Conservation (phyloP, 345 rosid genomes). For the Ceriops zippeliana region DNA sequence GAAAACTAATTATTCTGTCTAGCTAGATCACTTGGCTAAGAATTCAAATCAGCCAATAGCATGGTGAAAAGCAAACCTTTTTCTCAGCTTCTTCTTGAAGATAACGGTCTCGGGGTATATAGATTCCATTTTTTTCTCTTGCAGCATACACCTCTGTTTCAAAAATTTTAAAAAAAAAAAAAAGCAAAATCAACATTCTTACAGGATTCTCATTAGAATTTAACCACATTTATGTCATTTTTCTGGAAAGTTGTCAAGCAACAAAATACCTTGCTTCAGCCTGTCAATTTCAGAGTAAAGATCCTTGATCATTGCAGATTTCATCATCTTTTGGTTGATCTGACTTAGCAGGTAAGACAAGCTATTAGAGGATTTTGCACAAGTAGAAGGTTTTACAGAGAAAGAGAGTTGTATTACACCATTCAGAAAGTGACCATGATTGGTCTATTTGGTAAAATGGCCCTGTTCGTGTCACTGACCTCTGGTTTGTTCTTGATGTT, state of each 20-base stretch:
- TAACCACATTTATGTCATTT: not conserved
- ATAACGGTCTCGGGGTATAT: slow-evolving; percentile 88
- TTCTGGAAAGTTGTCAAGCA: slow-evolving; percentile 9
- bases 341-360: not conserved
- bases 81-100: slow-evolving; percentile 94
- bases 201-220: slow-evolving; percentile 5
- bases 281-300: slow-evolving; percentile 95
- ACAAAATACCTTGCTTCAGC: slow-evolving; percentile 77
- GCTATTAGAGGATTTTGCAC: not conserved
- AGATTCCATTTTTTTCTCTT: slow-evolving; percentile 96
- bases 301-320: slow-evolving; percentile 95
- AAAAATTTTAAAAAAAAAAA: too few species aligned
- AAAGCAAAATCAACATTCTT: slow-evolving; percentile 11
- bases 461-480: slow-evolving; percentile 11
- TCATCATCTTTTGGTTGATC: slow-evolving; percentile 99
- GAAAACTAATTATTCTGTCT: slow-evolving; percentile 13
- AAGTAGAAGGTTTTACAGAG: too few species aligned
- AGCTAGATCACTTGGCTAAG: slow-evolving; percentile 2
- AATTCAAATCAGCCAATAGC: slow-evolving; percentile 8
- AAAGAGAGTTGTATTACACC: too few species aligned
- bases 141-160: slow-evolving; percentile 88
- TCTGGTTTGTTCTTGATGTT: slow-evolving; percentile 98
- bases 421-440: not conserved
- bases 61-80: slow-evolving; percentile 49
- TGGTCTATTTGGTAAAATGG: too few species aligned